Evolutionary conservation across 129 eudicot species (phyloP).

Genomic region (Solidago caesia): DNA sequence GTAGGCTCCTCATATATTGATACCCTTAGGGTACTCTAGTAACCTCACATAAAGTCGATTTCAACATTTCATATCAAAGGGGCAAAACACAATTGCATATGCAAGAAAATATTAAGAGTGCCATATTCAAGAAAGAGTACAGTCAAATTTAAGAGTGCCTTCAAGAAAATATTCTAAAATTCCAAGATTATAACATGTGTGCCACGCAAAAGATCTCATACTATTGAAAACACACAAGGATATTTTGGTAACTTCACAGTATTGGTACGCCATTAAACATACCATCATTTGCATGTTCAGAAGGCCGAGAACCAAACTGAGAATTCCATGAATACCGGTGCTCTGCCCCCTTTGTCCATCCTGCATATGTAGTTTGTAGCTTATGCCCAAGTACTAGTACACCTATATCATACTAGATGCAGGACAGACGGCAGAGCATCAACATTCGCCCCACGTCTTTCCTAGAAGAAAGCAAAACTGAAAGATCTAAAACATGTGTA

Average conservation of each 20-base stretch:
- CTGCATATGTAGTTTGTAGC: conserved; percentile 27
- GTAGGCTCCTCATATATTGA: too few relatives aligned
- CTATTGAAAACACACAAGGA: conserved; percentile 20
- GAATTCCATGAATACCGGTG: conserved; percentile 21
- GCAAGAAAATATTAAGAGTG: too few relatives aligned
- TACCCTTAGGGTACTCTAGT: too few relatives aligned
- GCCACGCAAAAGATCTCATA: too few relatives aligned
- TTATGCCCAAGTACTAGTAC: neutral
- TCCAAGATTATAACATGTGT: too few relatives aligned
- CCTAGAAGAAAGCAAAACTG: neutral
- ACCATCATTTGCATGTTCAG: conserved; percentile 17
- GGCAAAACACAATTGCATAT: too few relatives aligned
- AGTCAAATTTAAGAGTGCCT: too few relatives aligned
- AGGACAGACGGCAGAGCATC: conserved; percentile 19
- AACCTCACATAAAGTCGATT: too few relatives aligned
- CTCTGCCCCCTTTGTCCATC: conserved; percentile 16
- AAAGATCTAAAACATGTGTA: conserved; percentile 1
- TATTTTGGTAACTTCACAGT: conserved; percentile 12
- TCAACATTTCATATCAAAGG: too few relatives aligned
- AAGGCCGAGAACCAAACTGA: conserved; percentile 16
- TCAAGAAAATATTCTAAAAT: too few relatives aligned
- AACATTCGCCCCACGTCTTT: conserved; percentile 24
- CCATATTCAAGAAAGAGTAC: too few relatives aligned
- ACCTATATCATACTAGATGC: conserved; percentile 9
- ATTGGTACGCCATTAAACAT: conserved; percentile 4